Evolutionary conservation across 116 monocot genomes (phyloP).

Genomic region (Zostera marina): DNA sequence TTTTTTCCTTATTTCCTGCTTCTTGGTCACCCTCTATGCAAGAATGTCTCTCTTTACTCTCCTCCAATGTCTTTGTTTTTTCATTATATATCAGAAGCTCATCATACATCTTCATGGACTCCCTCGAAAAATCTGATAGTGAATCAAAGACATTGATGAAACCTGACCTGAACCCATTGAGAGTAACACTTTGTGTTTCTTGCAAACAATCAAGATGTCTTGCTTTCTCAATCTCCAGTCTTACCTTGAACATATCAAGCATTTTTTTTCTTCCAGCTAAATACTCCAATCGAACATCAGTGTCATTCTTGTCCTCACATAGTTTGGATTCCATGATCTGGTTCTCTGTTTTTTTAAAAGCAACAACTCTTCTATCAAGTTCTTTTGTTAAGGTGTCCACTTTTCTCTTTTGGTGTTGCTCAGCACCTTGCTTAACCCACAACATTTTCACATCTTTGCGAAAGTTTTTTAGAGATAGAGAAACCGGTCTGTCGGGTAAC

Average conservation of each 20-base stretch:
- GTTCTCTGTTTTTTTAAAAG: conserved; percentile 57
- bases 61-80: conserved; percentile 12
- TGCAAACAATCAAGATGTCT: conserved; percentile 68
- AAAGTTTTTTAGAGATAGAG: conserved; percentile 49
- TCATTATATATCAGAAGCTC: conserved; percentile 30
- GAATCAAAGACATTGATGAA: conserved; percentile 51
- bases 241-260: conserved; percentile 34
- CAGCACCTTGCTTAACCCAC: conserved; percentile 72
- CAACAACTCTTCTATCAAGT: conserved; percentile 33
- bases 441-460: conserved; percentile 40
- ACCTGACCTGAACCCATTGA: conserved; percentile 64
- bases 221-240: conserved; percentile 54
- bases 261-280: conserved; percentile 50
- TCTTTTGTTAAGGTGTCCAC: conserved; percentile 73
- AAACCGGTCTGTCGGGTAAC: conserved; percentile 47
- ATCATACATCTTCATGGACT: conserved; percentile 39
- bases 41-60: conserved; percentile 15
- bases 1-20: background rate
- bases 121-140: conserved; percentile 53
- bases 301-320: conserved; percentile 38
- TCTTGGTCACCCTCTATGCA: conserved; percentile 20
- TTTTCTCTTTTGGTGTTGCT: conserved; percentile 86
- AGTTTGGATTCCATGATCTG: conserved; percentile 58
- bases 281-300: conserved; percentile 36
- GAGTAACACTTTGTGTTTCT: conserved; percentile 50